Conservation (phyloP, 2,329 filamentous ascomycete species). For the Talaromyces sp. region DNA sequence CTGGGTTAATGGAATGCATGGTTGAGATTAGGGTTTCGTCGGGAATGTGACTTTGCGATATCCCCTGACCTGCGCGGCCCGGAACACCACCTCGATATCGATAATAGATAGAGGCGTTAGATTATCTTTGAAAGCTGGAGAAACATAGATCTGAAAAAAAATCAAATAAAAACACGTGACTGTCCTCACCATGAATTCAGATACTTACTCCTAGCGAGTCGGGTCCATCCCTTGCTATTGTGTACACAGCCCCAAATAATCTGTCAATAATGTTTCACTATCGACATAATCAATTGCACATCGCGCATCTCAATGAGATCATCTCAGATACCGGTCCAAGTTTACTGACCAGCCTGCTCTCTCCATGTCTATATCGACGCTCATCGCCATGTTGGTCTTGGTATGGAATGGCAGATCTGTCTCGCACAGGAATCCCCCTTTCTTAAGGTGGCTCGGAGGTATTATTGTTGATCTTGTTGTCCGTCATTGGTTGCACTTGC, state of each 20-base stretch:
- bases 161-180: background rate
- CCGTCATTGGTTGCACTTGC: background rate
- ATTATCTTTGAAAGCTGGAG: background rate
- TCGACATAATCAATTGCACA: background rate
- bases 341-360: background rate
- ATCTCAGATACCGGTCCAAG: background rate
- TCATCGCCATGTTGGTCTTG: background rate
- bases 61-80: background rate
- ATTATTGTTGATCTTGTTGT: background rate
- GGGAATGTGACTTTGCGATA: conserved; percentile 5
- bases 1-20: background rate
- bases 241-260: background rate
- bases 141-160: background rate
- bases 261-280: background rate
- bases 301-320: background rate
- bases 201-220: background rate
- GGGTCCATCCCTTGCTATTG: background rate
- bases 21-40: conserved; percentile 2
- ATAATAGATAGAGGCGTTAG: background rate
- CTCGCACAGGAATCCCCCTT: background rate
- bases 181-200: background rate
- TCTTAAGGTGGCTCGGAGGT: background rate
- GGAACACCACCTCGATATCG: background rate
- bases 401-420: conserved; percentile 8
- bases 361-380: background rate